Evolutionary conservation across 2,329 filamentous ascomycete species (phyloP), one percentile per base, ranked within the genome.

Genomic region (Pseudopithomyces maydicus): DNA sequence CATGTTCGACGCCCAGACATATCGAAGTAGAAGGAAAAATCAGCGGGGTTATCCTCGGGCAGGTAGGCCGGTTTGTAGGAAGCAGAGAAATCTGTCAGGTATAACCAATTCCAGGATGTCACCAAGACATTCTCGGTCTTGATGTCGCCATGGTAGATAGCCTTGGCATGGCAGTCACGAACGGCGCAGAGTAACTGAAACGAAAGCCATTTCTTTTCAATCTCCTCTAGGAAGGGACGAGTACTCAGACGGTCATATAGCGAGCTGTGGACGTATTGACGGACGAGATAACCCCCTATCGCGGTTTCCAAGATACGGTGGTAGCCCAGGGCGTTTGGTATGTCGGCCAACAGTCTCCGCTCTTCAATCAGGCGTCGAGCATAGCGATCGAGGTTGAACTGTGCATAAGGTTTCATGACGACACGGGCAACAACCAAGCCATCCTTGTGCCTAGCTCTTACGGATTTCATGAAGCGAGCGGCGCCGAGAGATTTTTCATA

Each of bases 81-180:
- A 0, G 94, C 92, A 3, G 94, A 97, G 74, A 98, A 99, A 75
- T 99, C 95, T n/a, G 93, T 89, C 36, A 99, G 84, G 74, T 98
- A 99, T 2, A 99, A 84, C 95, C 96, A 99, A 79, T 98, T 97
- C 95, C 95, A 99, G 6, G 95, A 98, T 0, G 95, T 99, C 49
- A 99, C 94, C 46, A 99, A 81, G 35, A 96, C 87, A 69, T 99
- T 99, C 77, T 99, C 94, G 1, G 94, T 95, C 81, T 99, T 99
- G 80, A 99, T 98, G 72, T 99, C 96, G 56, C 95, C 96, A 73
- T 99, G 95, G 74, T 93, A 98, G 50, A 99, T 84, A 68, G 96
- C 91, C 45, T 90, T 85, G 26, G 90, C 84, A 75, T 99, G 95
- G 68, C 92, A 97, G 76, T 99, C 96, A 55, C 93, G 88, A 56